Base-by-base conservation (phyloP, 2,329 filamentous ascomycete species). In the Fusarium neocosmosporiellum region DNA sequence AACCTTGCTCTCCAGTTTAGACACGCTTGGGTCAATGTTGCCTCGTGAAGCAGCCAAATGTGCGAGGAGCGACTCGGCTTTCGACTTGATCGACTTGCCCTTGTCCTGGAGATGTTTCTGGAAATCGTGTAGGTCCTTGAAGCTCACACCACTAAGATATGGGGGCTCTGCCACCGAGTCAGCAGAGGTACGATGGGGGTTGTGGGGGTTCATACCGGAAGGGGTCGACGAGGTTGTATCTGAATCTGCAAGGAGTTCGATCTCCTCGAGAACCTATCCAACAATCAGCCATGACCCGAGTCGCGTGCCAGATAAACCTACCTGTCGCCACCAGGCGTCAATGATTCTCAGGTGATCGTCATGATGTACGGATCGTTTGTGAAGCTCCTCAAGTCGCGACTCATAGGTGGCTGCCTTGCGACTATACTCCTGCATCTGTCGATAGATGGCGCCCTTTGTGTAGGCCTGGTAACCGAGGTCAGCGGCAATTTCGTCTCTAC, bases 361-460 rank as follows among this genome's bases (percentile, higher is more conserved):
- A 83, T 98, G 94, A 83, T 96, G 91, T 71, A 89, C 88, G 33
- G 93, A 90, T 79, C 91, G 89, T 81, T 94, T 95, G 73, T 93
- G 90, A 71, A 97, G 86, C 74, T 97, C 93, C 79, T 92, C 92
- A 70, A 98, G 86, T 79, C 94, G 93, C 66, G 90, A 87, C 84
- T 98, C 95, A 71, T 97, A 86, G 43, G 93, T 93, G 66, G 89
- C 88, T 81, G 95, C 95, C 81, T 97, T 94, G 77, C 96, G 92
- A 84, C 97, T 98, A 84, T 97, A 98, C 84, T 98, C 96, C 80
- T 95, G 94, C 95, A 99, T 98, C 84, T 98, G 96, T 66, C 97
- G 94, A 78, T 94, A 92, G 81, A 99, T 98, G 73, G 96, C 96
- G 86, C 98, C 96, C 85, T 98, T 99, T 69, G 81, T 84, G 69